A percentile compares a stretch with the other conserved stretches of the same genome.
Conservation (phyloP, 495 filamentous ascomycete species). For the Pyrenopolyporus hunteri region DNA sequence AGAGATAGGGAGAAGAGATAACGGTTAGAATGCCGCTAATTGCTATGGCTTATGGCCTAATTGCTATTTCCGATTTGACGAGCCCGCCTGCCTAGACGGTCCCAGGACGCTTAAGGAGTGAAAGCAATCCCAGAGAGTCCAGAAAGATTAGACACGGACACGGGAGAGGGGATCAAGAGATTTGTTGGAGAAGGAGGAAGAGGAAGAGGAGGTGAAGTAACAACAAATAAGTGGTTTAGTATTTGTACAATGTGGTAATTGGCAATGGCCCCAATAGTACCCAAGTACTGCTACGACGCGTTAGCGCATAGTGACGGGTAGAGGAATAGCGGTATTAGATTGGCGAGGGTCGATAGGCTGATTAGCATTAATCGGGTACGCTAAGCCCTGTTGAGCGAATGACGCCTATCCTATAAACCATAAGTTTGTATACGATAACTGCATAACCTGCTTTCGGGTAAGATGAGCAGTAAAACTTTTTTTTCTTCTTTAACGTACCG, state of each 20-base stretch:
- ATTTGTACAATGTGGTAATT: no score
- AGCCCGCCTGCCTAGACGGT: constrained; percentile 15
- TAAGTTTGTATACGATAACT: constrained; percentile 1
- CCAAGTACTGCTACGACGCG: no score
- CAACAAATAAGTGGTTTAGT: background rate
- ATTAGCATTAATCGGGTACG: constrained; percentile 3
- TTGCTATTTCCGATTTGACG: constrained; percentile 8
- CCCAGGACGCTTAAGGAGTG: constrained; percentile 44
- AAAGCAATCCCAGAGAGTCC: constrained; percentile 35
- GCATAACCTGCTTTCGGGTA: no score
- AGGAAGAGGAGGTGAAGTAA: constrained; percentile 2
- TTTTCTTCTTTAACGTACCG: no score
- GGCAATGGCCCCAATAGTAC: no score
- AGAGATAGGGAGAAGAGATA: constrained; percentile 9
- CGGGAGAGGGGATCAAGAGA: background rate
- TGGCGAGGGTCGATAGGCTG: constrained; percentile 8
- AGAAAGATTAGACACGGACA: constrained; percentile 1
- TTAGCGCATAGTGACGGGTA: no score
- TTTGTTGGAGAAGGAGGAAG: constrained; percentile 16
- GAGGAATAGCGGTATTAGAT: constrained; percentile 8
- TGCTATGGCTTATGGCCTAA: constrained; percentile 1
- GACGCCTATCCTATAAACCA: background rate
- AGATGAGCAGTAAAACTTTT: constrained; percentile 24
- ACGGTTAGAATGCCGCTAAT: constrained; percentile 7
- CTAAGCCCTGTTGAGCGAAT: constrained; percentile 22